Evolutionary conservation across 179 eudicot genomes (phyloP).

Genomic region (Spergularia azorica): DNA sequence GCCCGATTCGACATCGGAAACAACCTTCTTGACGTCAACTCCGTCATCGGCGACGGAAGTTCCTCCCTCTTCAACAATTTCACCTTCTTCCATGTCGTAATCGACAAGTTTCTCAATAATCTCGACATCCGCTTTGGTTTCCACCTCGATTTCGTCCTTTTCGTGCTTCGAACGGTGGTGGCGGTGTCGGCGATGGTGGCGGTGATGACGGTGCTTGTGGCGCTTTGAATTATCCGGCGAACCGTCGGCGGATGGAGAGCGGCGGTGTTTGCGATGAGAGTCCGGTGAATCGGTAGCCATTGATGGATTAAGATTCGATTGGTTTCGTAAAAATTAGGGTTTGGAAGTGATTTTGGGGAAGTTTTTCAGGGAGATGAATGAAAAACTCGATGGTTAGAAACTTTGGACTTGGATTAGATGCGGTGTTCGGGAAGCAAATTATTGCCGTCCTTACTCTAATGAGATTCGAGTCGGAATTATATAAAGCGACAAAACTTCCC

Average conservation of each 20-base stretch:
- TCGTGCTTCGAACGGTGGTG: constrained; percentile 45
- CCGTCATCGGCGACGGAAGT: constrained; percentile 16
- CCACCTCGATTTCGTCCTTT: constrained; percentile 27
- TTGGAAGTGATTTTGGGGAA: constrained; percentile 9
- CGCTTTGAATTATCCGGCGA: constrained; percentile 55
- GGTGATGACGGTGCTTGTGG: constrained; percentile 78
- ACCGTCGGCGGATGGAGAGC: constrained; percentile 47
- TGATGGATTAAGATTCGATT: constrained; percentile 19
- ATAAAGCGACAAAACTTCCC: too few species aligned
- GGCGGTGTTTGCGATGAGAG: constrained; percentile 62
- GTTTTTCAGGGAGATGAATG: not conserved
- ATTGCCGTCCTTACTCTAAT: too few species aligned
- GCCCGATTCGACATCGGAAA: constrained; percentile 55
- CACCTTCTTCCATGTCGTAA: constrained; percentile 97
- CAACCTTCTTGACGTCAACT: constrained; percentile 24
- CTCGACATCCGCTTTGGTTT: constrained; percentile 21
- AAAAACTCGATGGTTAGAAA: not conserved
- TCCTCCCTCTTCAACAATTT: constrained; percentile 72
- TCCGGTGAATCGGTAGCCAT: constrained; percentile 71
- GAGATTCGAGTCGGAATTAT: too few species aligned
- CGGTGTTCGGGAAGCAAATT: too few species aligned
- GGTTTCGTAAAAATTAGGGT: constrained; percentile 28
- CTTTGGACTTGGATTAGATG: too few species aligned
- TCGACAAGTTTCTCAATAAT: constrained; percentile 27
- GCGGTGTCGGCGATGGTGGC: constrained; percentile 50